Base-by-base conservation (phyloP, 2,329 filamentous ascomycete species). In the Talaromyces amestolkiae region DNA sequence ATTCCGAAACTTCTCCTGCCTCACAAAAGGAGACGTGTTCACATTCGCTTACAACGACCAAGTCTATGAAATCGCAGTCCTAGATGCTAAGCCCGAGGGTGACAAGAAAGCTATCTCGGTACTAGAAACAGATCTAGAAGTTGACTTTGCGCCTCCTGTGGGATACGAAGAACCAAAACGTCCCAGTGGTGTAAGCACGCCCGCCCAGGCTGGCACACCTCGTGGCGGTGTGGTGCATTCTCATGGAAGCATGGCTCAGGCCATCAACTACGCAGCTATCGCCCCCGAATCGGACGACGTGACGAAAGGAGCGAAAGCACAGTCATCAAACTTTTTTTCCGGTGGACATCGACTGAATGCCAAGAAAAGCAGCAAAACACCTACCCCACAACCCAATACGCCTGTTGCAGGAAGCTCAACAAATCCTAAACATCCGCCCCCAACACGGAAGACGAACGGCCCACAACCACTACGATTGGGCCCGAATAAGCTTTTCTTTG, bases 31-130 rank as follows among this genome's bases (percentile, higher is more conserved):
- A 69, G 95, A 99, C 74, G 85, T 97, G 51, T 99, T 99, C 83
- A 96, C 91, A 69, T 99, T 99, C 77, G 86, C 90, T 71, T 99
- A 99, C 82, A 99, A 99, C 77, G 93, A 98, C 75, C 91, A 93
- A 67, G 85, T 93, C 10, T 99, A 95, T 80, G 90, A 95, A 69
- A 92, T 99, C 75, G 93, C 92, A 2, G 95, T 99, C 1, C 81
- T 98, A 15, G 94, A 98, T 74, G 92, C 96, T 45, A 97, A 97
- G 79, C 95, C 95, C 1, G 87, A 91, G 69, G 89, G 86, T 3
- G 86, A 90, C 1, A 91, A 91, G 72, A 93, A 92, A 83, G 93
- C 87, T 4, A 85, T 99, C 63, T 93, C 93, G 73, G 96, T 97
- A 78, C 89, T 97, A 64, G 95, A 99, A 80, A 99, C 95, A 0